Evolutionary conservation across 2,329 filamentous ascomycete species (phyloP).

Genomic region (Aspergillus texensis): DNA sequence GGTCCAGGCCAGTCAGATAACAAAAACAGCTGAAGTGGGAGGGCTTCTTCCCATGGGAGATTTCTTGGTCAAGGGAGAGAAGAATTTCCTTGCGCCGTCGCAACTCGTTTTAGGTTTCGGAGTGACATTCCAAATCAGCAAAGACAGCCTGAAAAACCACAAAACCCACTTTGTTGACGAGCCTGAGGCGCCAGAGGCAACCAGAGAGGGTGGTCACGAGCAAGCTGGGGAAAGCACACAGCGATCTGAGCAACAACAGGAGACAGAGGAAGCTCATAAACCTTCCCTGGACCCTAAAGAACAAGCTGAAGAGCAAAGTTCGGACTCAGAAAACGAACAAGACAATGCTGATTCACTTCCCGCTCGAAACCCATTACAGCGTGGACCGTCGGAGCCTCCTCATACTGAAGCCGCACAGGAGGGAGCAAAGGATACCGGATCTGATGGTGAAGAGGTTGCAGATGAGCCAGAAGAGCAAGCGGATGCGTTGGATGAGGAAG

Average conservation of each 20-base stretch:
- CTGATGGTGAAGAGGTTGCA: constrained; percentile 41
- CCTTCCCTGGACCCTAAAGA: constrained; percentile 23
- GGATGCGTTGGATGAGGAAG: constrained; percentile 20
- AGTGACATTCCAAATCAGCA: constrained; percentile 83
- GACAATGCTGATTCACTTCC: constrained; percentile 16
- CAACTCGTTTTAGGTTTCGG: constrained; percentile 86
- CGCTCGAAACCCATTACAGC: constrained; percentile 22
- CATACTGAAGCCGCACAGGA: constrained; percentile 27
- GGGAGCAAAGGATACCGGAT: constrained; percentile 36
- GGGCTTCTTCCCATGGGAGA: constrained; percentile 77
- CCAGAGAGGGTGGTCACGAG: constrained; percentile 25
- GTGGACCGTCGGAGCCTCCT: constrained; percentile 17
- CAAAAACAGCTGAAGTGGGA: constrained; percentile 77
- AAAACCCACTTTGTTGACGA: constrained; percentile 69
- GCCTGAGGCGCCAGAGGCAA: constrained; percentile 21
- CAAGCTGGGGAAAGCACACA: constrained; percentile 31
- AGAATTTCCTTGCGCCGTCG: constrained; percentile 87
- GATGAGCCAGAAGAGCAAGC: constrained; percentile 26
- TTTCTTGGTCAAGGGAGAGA: constrained; percentile 82
- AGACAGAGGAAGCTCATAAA: constrained; percentile 28
- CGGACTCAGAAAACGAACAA: constrained; percentile 26
- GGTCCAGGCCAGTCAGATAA: constrained; percentile 88
- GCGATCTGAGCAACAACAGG: constrained; percentile 31
- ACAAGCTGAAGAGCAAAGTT: constrained; percentile 30
- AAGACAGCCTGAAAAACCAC: constrained; percentile 81